These are phyloP conservation scores for Fusarium sp. DNA, from an alignment of 2,329 filamentous ascomycete genomes.

Conservation along the genomic window DNA sequence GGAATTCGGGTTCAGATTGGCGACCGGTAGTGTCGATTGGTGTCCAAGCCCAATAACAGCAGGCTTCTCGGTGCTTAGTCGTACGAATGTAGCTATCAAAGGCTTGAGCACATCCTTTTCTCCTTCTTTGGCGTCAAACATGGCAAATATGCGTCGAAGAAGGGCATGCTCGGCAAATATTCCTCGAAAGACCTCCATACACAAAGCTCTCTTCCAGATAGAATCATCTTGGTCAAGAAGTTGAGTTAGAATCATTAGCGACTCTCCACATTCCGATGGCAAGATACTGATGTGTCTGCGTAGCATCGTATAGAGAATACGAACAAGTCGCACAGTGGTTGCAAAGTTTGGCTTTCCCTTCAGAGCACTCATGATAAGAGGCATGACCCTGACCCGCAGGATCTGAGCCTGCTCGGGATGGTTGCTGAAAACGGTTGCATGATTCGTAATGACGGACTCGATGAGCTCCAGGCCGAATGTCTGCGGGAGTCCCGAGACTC, in stretches of 20 bases:
- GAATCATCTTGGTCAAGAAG: constrained; percentile 87
- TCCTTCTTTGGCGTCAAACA: constrained; percentile 79
- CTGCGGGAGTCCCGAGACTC: constrained; percentile 80
- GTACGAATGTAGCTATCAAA: constrained; percentile 88
- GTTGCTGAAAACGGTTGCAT: constrained; percentile 79
- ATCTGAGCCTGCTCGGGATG: constrained; percentile 86
- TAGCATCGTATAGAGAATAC: constrained; percentile 85
- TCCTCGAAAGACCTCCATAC: constrained; percentile 89
- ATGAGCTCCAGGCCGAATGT: constrained; percentile 92
- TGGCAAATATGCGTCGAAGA: constrained; percentile 80
- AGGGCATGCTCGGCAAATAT: constrained; percentile 85
- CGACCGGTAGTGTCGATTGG: constrained; percentile 84
- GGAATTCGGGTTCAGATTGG: constrained; percentile 64
- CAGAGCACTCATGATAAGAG: constrained; percentile 80
- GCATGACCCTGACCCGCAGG: constrained; percentile 81
- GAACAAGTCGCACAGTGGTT: constrained; percentile 81
- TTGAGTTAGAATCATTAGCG: constrained; percentile 83
- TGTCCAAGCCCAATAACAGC: constrained; percentile 87
- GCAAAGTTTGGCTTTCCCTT: constrained; percentile 84
- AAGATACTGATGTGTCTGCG: constrained; percentile 81
- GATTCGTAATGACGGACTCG: constrained; percentile 88
- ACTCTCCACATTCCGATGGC: constrained; percentile 82
- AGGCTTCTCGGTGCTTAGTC: constrained; percentile 91
- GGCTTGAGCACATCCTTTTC: constrained; percentile 83
- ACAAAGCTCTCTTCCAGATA: constrained; percentile 87